These are phyloP conservation scores for Pouteria glomerata DNA, from an alignment of 148 eudicot genomes.

Conservation along the genomic window DNA sequence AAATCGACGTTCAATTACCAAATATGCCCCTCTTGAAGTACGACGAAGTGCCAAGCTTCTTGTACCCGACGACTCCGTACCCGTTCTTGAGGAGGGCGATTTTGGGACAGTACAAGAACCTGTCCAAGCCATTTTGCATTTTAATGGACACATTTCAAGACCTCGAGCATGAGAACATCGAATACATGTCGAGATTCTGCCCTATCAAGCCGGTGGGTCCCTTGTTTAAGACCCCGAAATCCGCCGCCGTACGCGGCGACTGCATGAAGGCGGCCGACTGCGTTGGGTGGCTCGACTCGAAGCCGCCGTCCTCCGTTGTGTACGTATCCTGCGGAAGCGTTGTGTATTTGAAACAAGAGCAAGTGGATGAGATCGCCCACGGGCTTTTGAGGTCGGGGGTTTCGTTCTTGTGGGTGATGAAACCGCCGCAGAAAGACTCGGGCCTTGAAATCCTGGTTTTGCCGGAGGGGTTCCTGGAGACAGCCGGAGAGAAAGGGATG, in stretches of 20 bases:
- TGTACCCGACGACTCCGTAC: slow-evolving; percentile 63
- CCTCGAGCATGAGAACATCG: slow-evolving; percentile 53
- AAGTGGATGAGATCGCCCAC: slow-evolving; percentile 59
- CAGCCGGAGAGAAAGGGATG: slow-evolving; percentile 55
- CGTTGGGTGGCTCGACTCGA: slow-evolving; percentile 53
- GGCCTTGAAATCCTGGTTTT: slow-evolving; percentile 21
- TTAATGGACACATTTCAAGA: slow-evolving; percentile 70
- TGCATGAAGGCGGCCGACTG: slow-evolving; percentile 44
- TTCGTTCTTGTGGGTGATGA: slow-evolving; percentile 71
- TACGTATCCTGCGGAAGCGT: slow-evolving; percentile 76
- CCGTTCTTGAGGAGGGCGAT: slow-evolving; percentile 47
- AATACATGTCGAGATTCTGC: slow-evolving; percentile 31
- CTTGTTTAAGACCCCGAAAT: slow-evolving; percentile 31
- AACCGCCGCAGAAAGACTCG: slow-evolving; percentile 40
- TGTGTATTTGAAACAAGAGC: slow-evolving; percentile 54
- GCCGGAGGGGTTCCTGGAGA: slow-evolving; percentile 57
- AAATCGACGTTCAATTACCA: slow-evolving; percentile 54
- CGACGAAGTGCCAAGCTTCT: slow-evolving; percentile 72
- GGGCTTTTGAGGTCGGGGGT: slow-evolving; percentile 47
- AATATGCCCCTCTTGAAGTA: slow-evolving; percentile 45
- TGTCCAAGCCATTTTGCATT: slow-evolving; percentile 50
- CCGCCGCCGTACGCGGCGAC: slow-evolving; percentile 36
- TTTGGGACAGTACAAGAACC: slow-evolving; percentile 52
- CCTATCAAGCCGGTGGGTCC: slow-evolving; percentile 74
- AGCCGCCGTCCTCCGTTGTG: slow-evolving; percentile 45